Evolutionary conservation across 805 yeast genomes (phyloP).

Genomic region (Zygoascus flipseniorum): DNA sequence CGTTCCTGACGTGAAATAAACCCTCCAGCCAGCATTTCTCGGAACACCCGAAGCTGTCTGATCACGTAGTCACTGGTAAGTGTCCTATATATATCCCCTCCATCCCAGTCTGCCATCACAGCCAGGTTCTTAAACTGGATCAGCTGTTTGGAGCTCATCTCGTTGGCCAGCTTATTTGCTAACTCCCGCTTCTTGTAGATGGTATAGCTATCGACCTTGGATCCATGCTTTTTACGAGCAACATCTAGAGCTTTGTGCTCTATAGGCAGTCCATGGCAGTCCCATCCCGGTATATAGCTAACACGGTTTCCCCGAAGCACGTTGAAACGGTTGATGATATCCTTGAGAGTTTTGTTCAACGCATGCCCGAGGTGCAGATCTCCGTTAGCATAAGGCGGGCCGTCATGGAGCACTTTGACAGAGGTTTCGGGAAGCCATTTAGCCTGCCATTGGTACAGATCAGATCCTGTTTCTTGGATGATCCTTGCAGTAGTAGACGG

Average conservation of each 20-base stretch:
- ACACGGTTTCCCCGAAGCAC: slow-evolving; percentile 55
- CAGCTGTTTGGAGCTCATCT: slow-evolving; percentile 56
- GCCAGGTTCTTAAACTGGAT: slow-evolving; percentile 60
- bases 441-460: slow-evolving; percentile 59
- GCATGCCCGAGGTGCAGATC: slow-evolving; percentile 90
- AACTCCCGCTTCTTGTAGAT: slow-evolving; percentile 52
- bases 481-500: slow-evolving; percentile 4
- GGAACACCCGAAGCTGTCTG: slow-evolving; percentile 65
- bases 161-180: slow-evolving; percentile 62
- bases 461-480: slow-evolving; percentile 23
- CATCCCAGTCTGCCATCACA: slow-evolving; percentile 74
- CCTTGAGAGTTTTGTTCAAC: slow-evolving; percentile 80
- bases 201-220: slow-evolving; percentile 23
- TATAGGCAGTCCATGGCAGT: slow-evolving; percentile 96
- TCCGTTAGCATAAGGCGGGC: slow-evolving; percentile 98
- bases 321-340: slow-evolving; percentile 68
- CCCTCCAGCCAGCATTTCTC: slow-evolving; percentile 52
- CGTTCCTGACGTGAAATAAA: slow-evolving; percentile 76
- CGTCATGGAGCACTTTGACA: slow-evolving; percentile 69
- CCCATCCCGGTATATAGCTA: slow-evolving; percentile 91
- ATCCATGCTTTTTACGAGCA: slow-evolving; percentile 31
- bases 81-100: slow-evolving; percentile 54
- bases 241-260: slow-evolving; percentile 70
- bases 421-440: slow-evolving; percentile 27
- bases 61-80: slow-evolving; percentile 63